These are phyloP conservation scores for Striga hermonthica DNA, from an alignment of 305 asterid genomes.

Conservation along the genomic window DNA sequence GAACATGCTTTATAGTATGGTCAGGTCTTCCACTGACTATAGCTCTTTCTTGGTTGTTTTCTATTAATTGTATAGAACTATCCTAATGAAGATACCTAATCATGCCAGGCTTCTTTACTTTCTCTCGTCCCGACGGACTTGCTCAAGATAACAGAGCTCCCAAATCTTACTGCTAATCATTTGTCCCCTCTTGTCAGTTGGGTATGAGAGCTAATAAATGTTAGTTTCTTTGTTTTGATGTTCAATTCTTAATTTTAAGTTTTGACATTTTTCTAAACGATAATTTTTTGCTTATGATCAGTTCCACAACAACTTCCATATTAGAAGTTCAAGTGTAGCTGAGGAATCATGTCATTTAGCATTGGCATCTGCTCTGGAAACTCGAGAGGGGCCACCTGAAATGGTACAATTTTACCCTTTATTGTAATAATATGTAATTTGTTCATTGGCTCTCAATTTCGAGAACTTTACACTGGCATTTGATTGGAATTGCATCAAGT, in stretches of 20 bases:
- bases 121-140: conserved; percentile 77
- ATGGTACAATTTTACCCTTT: conserved; percentile 46
- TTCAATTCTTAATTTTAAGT: conserved; percentile 25
- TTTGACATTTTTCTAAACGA: conserved; percentile 26
- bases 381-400: conserved; percentile 82
- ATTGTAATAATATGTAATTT: conserved; percentile 15
- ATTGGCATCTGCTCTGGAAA: conserved; percentile 72
- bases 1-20: not conserved
- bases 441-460: conserved; percentile 10
- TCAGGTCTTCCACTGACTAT: not conserved
- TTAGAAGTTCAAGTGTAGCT: conserved; percentile 48
- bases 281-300: conserved; percentile 39
- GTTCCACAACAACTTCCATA: conserved; percentile 64
- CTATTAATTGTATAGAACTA: conserved; percentile 9
- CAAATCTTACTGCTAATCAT: conserved; percentile 62
- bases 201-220: conserved; percentile 48
- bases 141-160: conserved; percentile 57
- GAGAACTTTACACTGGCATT: not conserved
- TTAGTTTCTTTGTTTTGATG: conserved; percentile 26
- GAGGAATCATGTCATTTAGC: conserved; percentile 62
- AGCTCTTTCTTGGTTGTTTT: conserved; percentile 10
- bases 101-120: conserved; percentile 81
- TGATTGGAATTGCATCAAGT: not conserved
- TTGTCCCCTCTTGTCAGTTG: conserved; percentile 69
- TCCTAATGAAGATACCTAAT: conserved; percentile 33